A percentile compares a stretch with the other conserved stretches of the same genome.
Conservation (phyloP, 164 flowering plant genomes). For the Saururus chinensis region DNA sequence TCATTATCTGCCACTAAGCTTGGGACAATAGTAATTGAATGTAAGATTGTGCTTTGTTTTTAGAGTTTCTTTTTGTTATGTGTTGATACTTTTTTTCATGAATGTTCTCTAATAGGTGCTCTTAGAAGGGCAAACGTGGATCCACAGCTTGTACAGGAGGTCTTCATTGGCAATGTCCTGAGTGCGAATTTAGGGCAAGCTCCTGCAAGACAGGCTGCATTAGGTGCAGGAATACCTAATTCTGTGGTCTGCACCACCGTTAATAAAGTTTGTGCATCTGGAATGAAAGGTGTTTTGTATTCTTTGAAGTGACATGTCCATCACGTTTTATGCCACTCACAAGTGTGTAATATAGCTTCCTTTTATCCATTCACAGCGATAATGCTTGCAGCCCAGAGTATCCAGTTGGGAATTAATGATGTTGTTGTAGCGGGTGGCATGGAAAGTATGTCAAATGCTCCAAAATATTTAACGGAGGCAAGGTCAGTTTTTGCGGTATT, state of each 20-base stretch:
- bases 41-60: conserved; percentile 19
- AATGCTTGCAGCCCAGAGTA: conserved; percentile 65
- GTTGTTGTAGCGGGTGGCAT: conserved; percentile 82
- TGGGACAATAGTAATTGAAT: conserved; percentile 74
- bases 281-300: conserved; percentile 62
- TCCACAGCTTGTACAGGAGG: conserved; percentile 85
- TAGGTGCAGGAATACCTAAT: conserved; percentile 87
- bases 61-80: too few relatives aligned
- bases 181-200: conserved; percentile 98
- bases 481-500: conserved; percentile 10
- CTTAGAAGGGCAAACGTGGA: conserved; percentile 76
- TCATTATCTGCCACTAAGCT: conserved; percentile 81
- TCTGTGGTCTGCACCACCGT: conserved; percentile 81
- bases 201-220: conserved; percentile 95
- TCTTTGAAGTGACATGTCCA: not conserved
- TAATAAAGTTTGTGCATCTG: conserved; percentile 90
- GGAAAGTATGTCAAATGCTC: conserved; percentile 91
- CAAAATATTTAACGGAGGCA: conserved; percentile 56
- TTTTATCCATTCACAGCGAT: conserved; percentile 32
- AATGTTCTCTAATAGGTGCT: conserved; percentile 41
- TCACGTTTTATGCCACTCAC: not conserved
- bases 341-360: not conserved
- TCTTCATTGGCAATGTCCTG: conserved; percentile 90
- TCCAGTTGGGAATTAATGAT: conserved; percentile 61
- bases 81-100: too few relatives aligned